These are phyloP conservation scores for Lentinus polychrous DNA, from an alignment of 1,284 basidiomycete genomes.

Conservation along the genomic window DNA sequence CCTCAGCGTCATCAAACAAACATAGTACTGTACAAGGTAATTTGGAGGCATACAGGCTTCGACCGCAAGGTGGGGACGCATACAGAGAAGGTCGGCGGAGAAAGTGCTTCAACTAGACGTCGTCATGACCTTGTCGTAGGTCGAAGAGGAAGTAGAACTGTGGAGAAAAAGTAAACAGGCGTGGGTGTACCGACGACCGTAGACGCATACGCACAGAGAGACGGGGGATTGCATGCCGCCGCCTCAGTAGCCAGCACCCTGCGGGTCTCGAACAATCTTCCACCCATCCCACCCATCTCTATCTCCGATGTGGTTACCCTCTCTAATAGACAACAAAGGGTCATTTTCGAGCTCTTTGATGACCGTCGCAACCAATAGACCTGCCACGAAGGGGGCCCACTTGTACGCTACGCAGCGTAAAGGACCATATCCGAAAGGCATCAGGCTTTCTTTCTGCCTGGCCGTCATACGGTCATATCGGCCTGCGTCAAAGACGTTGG, in stretches of 20 bases:
- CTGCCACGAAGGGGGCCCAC: constrained; percentile 44
- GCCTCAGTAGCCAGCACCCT: too few species aligned
- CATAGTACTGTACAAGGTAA: neutral
- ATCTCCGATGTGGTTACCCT: constrained; percentile 29
- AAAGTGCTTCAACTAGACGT: too few species aligned
- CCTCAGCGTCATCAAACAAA: neutral
- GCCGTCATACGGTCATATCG: constrained; percentile 27
- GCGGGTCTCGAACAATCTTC: constrained; percentile 10
- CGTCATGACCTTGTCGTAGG: too few species aligned
- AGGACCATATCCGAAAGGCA: constrained; percentile 39
- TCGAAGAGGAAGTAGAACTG: too few species aligned
- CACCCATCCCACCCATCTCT: constrained; percentile 38
- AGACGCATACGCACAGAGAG: too few species aligned
- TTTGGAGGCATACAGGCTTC: neutral
- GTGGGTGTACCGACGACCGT: too few species aligned
- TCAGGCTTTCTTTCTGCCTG: constrained; percentile 19
- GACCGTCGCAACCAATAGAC: constrained; percentile 35
- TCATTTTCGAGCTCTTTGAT: constrained; percentile 27
- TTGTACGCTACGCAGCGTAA: constrained; percentile 36
- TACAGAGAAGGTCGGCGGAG: too few species aligned
- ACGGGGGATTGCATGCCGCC: too few species aligned
- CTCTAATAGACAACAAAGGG: constrained; percentile 21
- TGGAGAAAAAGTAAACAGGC: too few species aligned
- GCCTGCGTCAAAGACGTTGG: constrained; percentile 34
- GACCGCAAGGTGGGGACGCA: too few species aligned